Evolutionary conservation across 495 filamentous ascomycete species (phyloP), one percentile per base, ranked within the genome.

Genomic region (Mycothermus thermophilus): DNA sequence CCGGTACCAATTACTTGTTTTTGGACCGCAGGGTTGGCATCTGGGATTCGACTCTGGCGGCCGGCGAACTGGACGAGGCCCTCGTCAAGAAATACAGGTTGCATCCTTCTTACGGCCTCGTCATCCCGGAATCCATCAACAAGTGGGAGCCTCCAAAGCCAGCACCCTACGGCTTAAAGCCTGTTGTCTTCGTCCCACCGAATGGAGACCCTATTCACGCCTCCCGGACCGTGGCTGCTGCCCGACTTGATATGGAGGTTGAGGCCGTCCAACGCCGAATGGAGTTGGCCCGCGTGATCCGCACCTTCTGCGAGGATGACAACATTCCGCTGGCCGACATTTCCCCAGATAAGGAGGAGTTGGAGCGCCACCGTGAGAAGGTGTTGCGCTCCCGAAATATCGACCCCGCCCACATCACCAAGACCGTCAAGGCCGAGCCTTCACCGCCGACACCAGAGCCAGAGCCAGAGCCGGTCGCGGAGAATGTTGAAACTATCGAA

Each of bases 41-140:
- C 25, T 66, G 62, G 47, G 63, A 68, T 34, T 52, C 47, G 17
- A 62, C 60, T 15, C 45, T 55, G 14, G 55, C 52, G 22, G 53
- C 45, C 9, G 53, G 51, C 13, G 57, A 61, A 12, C 42, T 68
- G n/a, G 62, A 67, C 42, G 40, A 55, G 14, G 49, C 46, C 1
- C 35, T 62, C 12, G 41, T 67, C 8, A 57, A 52, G 35, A 64
- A 62, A 42, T 49, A 64, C 42, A 44, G 37, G 10, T 37, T 68
- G 8, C 64, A 68, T 27, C 63, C 63, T 0, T 51, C 45, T 11
- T 53, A 57, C 19, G 64, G 64, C 23, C 31, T 68, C 20, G 48
- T 56, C 30, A 29, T 67, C 19, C 51, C 57, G 3, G 43, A 27
- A 8, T 66, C 62, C 12, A 34, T 36, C 29, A 66, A 66, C 35